Conservation (phyloP, 768 basidiomycete species). For the Leccinum arenicola region DNA sequence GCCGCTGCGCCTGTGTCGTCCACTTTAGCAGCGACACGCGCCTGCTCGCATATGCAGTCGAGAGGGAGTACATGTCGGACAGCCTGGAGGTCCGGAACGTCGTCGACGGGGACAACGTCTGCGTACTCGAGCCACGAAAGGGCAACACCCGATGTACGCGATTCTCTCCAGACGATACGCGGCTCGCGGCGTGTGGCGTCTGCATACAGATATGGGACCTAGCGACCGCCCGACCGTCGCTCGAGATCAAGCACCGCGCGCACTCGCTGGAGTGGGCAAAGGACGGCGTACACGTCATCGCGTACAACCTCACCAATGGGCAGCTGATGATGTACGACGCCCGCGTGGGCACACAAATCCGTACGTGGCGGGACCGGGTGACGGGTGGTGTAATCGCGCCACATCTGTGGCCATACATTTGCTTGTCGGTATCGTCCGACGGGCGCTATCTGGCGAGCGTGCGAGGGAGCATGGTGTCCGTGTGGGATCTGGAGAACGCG, state of each 20-base stretch:
- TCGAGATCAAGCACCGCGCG: conserved; percentile 27
- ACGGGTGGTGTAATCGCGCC: background rate
- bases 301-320: conserved; percentile 23
- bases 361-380: conserved; percentile 19
- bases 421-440: conserved; percentile 20
- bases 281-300: conserved; percentile 18
- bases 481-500: conserved; percentile 18
- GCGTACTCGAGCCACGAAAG: conserved; percentile 22
- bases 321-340: conserved; percentile 26
- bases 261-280: conserved; percentile 26
- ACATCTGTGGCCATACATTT: conserved; percentile 23
- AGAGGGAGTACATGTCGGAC: conserved; percentile 27
- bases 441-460: conserved; percentile 21
- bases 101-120: conserved; percentile 12
- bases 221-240: conserved; percentile 14
- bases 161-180: conserved; percentile 23
- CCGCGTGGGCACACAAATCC: conserved; percentile 16
- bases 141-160: conserved; percentile 25
- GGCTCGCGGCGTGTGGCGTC: conserved; percentile 22
- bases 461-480: conserved; percentile 14
- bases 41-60: conserved; percentile 19
- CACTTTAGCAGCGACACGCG: conserved; percentile 23
- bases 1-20: conserved; percentile 23
- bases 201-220: conserved; percentile 27
- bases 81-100: conserved; percentile 15